Conservation (phyloP, 306 rosid species). For the Fragaria ananassa region DNA sequence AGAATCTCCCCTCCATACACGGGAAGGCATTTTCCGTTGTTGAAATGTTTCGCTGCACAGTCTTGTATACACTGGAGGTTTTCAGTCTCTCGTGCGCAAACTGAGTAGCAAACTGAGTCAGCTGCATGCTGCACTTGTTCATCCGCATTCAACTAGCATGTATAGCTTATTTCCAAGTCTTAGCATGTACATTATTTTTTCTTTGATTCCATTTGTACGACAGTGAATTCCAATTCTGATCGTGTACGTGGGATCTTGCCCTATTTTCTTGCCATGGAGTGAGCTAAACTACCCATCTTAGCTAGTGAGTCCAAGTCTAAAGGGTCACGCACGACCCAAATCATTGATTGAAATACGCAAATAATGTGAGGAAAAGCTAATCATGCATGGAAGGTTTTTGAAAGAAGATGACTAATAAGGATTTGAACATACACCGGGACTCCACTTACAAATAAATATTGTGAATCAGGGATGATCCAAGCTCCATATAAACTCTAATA, state of each 20-base stretch:
- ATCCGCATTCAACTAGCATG: not conserved
- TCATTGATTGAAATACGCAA: not conserved
- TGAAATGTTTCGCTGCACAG: not conserved
- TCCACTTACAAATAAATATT: no score
- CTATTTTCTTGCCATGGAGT: no score
- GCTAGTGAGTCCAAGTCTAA: no score
- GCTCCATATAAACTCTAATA: no score
- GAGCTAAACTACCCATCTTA: no score
- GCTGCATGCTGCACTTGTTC: not conserved
- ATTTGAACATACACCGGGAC: not conserved
- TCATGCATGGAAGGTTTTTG: no score
- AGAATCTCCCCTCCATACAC: not conserved
- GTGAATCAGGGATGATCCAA: no score
- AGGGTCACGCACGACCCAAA: not conserved
- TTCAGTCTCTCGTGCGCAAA: not conserved
- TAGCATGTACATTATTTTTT: not conserved
- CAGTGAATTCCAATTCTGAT: no score
- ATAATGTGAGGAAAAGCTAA: not conserved
- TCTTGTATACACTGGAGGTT: not conserved
- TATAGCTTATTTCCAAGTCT: not conserved
- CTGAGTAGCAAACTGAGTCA: constrained; percentile 3
- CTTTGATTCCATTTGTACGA: no score
- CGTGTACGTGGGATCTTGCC: no score
- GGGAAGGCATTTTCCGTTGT: not conserved
- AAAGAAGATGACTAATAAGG: not conserved